These are phyloP conservation scores for Phytophthora pseudosyringae DNA, from an alignment of 352 stramenopile genomes.

Conservation along the genomic window DNA sequence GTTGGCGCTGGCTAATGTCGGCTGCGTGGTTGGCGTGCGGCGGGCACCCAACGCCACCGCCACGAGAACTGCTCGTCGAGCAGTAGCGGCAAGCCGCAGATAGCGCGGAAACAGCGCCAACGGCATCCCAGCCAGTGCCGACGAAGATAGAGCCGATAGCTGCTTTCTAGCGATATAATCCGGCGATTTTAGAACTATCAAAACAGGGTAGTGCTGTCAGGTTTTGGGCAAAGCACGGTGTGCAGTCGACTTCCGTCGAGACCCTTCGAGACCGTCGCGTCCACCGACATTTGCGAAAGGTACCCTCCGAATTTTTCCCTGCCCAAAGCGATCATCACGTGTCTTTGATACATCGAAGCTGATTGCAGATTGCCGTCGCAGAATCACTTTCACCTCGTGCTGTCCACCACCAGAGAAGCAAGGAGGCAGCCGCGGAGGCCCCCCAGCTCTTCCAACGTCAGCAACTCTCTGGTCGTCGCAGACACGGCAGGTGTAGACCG, in stretches of 20 bases:
- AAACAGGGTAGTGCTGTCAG: no score
- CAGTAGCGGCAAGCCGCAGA: neutral
- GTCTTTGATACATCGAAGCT: slow-evolving; percentile 17
- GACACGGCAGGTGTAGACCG: slow-evolving; percentile 12
- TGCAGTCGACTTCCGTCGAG: no score
- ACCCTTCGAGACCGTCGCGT: no score
- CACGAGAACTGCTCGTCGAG: no score
- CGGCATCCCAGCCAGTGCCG: neutral
- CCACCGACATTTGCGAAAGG: slow-evolving; percentile 19
- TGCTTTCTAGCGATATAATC: no score
- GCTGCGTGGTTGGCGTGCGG: slow-evolving; percentile 2
- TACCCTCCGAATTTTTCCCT: neutral
- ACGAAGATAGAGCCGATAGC: neutral
- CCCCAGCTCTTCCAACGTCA: neutral
- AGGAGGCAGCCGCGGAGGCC: neutral
- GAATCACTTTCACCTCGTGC: slow-evolving; percentile 27
- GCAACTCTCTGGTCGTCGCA: slow-evolving; percentile 3
- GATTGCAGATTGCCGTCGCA: slow-evolving; percentile 20
- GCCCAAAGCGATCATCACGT: slow-evolving; percentile 16
- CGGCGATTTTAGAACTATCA: no score
- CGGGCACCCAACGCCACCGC: no score
- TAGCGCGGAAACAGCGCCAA: slow-evolving; percentile 1
- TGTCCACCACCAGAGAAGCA: slow-evolving; percentile 19
- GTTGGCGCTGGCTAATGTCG: neutral
- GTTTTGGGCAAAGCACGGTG: no score